Percentiles rank a stretch among this genome's conserved stretches.
These are phyloP conservation scores for Neoboletus magnificus DNA, from an alignment of 768 basidiomycete genomes.

Conservation along the genomic window DNA sequence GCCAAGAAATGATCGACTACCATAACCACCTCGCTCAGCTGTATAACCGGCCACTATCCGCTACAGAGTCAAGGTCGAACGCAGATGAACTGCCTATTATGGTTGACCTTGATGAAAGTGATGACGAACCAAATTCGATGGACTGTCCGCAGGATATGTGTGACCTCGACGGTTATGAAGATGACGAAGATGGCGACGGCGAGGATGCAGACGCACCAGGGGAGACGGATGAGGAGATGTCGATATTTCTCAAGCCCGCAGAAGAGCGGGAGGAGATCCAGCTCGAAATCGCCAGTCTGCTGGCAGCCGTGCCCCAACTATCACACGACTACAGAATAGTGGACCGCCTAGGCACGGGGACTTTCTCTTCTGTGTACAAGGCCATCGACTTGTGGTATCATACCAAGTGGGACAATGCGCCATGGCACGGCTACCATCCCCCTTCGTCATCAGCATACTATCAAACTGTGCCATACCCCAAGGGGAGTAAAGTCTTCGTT, in stretches of 20 bases:
- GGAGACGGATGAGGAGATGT: conserved; percentile 60
- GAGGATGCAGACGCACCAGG: conserved; percentile 32
- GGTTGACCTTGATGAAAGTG: conserved; percentile 50
- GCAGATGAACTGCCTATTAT: conserved; percentile 27
- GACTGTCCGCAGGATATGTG: conserved; percentile 39
- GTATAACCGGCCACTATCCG: conserved; percentile 30
- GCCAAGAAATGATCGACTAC: conserved; percentile 43
- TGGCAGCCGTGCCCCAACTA: conserved; percentile 63
- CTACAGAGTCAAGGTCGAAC: conserved; percentile 19
- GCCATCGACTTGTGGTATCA: conserved; percentile 80
- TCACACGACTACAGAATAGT: conserved; percentile 68
- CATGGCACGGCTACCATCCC: conserved; percentile 70
- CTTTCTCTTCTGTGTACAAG: conserved; percentile 99
- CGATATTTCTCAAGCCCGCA: conserved; percentile 51
- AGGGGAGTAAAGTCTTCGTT: conserved; percentile 65
- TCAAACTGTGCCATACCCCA: conserved; percentile 46
- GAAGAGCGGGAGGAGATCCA: conserved; percentile 75
- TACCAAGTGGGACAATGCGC: conserved; percentile 68
- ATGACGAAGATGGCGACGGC: conserved; percentile 35
- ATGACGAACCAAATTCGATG: conserved; percentile 33
- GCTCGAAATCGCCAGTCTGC: conserved; percentile 72
- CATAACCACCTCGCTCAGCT: conserved; percentile 49
- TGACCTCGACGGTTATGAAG: conserved; percentile 34
- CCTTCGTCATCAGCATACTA: conserved; percentile 61
- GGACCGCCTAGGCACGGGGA: conserved; percentile 94